Percentiles rank a stretch among this genome's conserved stretches.
Evolutionary conservation across 345 rosid genomes (phyloP).

Genomic region (Eucalyptus leucophloia): DNA sequence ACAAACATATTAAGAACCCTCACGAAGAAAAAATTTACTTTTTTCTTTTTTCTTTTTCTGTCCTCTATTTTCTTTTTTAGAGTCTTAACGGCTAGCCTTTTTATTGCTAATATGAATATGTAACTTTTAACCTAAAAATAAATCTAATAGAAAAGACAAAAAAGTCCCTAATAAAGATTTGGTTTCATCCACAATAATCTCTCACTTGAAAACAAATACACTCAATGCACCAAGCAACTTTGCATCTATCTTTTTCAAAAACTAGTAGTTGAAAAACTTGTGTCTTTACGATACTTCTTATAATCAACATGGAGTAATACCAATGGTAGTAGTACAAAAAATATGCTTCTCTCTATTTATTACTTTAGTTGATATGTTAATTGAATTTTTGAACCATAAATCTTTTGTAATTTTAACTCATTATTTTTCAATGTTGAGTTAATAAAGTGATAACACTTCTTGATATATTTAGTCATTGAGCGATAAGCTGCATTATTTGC

Average conservation of each 20-base stretch:
- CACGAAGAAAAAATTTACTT: too few species aligned
- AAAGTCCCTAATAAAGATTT: too few species aligned
- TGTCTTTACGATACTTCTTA: rapidly evolving
- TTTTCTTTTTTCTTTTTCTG: too few species aligned
- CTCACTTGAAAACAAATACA: too few species aligned
- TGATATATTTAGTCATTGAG: neutral
- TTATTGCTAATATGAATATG: too few species aligned
- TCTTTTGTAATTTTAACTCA: neutral
- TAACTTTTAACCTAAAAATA: too few species aligned
- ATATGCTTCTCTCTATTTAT: neutral
- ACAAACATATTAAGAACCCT: rapidly evolving
- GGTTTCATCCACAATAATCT: too few species aligned
- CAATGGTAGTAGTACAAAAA: neutral
- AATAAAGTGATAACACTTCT: neutral
- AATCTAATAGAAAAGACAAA: too few species aligned
- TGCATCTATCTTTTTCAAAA: neutral
- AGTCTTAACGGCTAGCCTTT: rapidly evolving
- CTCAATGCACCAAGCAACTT: neutral
- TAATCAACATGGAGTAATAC: neutral
- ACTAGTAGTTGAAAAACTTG: neutral
- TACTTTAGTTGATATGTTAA: neutral
- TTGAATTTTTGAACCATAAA: neutral
- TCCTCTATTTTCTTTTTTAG: too few species aligned
- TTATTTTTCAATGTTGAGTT: too few species aligned
- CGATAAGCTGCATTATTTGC: neutral